Evolutionary conservation across 2,329 filamentous ascomycete species (phyloP), one percentile per base, ranked within the genome.

Genomic region (Phialemonium atrogriseum): DNA sequence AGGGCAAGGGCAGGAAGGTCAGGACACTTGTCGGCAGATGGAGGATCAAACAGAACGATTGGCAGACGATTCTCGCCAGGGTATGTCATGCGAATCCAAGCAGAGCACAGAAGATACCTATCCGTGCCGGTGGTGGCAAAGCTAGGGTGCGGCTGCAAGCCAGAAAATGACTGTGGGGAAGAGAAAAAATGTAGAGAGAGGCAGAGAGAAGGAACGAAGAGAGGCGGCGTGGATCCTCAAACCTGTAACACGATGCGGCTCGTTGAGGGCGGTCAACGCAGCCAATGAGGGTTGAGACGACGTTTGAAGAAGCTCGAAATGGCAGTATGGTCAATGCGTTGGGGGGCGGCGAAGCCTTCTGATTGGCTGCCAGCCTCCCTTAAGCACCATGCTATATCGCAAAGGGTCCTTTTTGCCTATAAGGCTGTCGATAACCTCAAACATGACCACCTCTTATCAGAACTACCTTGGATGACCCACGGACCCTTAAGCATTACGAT

Each of bases 31-130:
- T 17, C 19, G 19, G 26, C 17, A 27, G 21, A 24, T 23, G 33
- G 41, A 20, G 35, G 38, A 46, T 46, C 42, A 45, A 44, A 47
- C 42, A 35, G 27, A 15, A n/a, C 19, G 30, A 28, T n/a, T 24
- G 20, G 17, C 36, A 30, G 32, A 17, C 27, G 32, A 33, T 37
- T 33, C 24, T 34, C 23, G 33, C 31, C 40, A 40, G 30, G 38
- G 38, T 15, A 18, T 22, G 27, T 43, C 34, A 43, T 44, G 37
- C 43, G 23, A 30, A 30, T 23, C 20, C 27, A 30, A 26, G 18
- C 30, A n/a, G n/a, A 27, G 32, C 16, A 25, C 30, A 22, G 30
- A 20, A 15, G 10, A 10, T 17, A n/a, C 7, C 10, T 18, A 12
- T 24, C 24, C 31, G 14, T 19, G 14, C n/a, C 7, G 5, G 17